Base-by-base conservation (phyloP, 768 basidiomycete genomes). In the Auricularia sp. region DNA sequence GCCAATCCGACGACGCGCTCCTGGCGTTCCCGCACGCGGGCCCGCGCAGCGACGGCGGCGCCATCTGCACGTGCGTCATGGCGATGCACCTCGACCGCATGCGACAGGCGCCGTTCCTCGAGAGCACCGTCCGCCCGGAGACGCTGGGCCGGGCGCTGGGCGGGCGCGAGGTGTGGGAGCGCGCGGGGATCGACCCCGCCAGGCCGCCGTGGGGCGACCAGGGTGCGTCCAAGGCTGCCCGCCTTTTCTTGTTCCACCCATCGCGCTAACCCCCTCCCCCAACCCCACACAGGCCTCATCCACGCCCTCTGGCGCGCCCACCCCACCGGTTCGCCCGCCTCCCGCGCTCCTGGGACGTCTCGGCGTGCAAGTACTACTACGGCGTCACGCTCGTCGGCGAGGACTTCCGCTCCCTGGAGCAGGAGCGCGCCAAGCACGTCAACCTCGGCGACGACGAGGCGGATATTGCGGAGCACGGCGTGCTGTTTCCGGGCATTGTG, bases 171-270 rank as follows among this genome's bases (percentile, higher is more conserved):
- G 53, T 54, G 7, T 54, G 53, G 53, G 53, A 54, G 53, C 8
- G 29, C 1, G 53, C 53, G n/a, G 29, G 29, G 53, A n/a, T 66
- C 23, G 67, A 68, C 43, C 68, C 68, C 2, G 36, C 36, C 16
- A 64, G 63, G n/a, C 68, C 68, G 8, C 56, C 39, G 14, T 68
- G 65, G 47, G 68, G 68, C 16, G 68, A 68, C 62, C 68, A 68
- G 61, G 68, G 68, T 42, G 39, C 39, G 39, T n/a, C n/a, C n/a
- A n/a, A n/a, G n/a, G n/a, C n/a, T n/a, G n/a, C n/a, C n/a, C n/a
- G n/a, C n/a, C n/a, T n/a, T n/a, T n/a, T n/a, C n/a, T n/a, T n/a
- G n/a, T n/a, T n/a, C n/a, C n/a, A n/a, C n/a, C n/a, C n/a, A n/a
- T n/a, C n/a, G n/a, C n/a, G n/a, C n/a, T n/a, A n/a, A n/a, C n/a